Conservation (phyloP, 768 basidiomycete species). For the Panaeolus cyanescens region DNA sequence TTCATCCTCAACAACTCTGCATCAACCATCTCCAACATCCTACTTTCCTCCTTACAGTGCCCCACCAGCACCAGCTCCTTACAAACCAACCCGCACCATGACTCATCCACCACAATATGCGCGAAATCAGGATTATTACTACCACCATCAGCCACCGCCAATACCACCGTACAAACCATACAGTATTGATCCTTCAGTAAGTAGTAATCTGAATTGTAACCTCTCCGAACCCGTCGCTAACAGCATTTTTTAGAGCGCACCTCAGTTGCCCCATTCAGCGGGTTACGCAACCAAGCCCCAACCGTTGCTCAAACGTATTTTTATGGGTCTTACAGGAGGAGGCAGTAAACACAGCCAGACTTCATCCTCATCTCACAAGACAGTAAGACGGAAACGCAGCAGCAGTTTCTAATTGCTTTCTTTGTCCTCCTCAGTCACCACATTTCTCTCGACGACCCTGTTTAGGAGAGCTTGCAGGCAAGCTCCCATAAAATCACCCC, state of each 20-base stretch:
- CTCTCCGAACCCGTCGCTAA: conserved; percentile 2
- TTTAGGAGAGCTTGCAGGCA: conserved; percentile 6
- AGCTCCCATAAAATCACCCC: conserved; percentile 1
- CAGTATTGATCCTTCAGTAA: conserved; percentile 17
- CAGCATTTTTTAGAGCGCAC: conserved; percentile 17
- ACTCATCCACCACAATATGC: conserved; percentile 7
- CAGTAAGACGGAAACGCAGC: conserved; percentile 23
- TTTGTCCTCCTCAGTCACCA: conserved; percentile 1
- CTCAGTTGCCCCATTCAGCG: conserved; percentile 24
- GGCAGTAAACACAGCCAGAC: conserved; percentile 14
- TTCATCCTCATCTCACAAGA: conserved; percentile 6
- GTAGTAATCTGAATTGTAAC: conserved; percentile 9
- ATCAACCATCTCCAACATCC: conserved; percentile 19
- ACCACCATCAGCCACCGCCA: conserved; percentile 18
- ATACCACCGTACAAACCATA: conserved; percentile 14
- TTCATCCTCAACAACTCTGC: conserved; percentile 22
- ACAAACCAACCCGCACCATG: conserved; percentile 1
- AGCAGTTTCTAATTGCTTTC: conserved; percentile 20
- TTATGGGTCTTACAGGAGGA: conserved; percentile 23
- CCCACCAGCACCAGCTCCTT: neutral
- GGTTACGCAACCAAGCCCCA: conserved; percentile 21
- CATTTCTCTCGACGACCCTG: conserved; percentile 1
- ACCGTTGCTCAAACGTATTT: conserved; percentile 26
- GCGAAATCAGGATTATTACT: conserved; percentile 9
- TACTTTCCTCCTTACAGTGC: conserved; percentile 12